Conservation (phyloP, 805 yeast genomes). For the Candida xiaguanensis region DNA sequence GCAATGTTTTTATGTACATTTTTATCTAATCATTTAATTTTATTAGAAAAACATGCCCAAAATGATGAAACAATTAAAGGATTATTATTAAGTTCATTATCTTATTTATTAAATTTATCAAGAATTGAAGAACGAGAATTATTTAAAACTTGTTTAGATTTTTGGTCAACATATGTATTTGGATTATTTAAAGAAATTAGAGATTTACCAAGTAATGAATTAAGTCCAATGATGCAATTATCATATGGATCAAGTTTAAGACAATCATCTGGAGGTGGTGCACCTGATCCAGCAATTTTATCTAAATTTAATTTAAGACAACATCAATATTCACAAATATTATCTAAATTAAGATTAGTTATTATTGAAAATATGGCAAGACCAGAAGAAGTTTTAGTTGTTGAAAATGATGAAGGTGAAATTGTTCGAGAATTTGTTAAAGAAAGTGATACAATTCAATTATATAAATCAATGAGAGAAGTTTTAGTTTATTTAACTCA, state of each 20-base stretch:
- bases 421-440: constrained; percentile 96
- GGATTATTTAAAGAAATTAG: constrained; percentile 84
- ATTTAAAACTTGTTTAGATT: constrained; percentile 92
- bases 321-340: constrained; percentile 73
- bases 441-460: constrained; percentile 94
- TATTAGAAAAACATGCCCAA: constrained; percentile 56
- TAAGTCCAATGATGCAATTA: constrained; percentile 75
- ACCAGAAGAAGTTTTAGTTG: constrained; percentile 96
- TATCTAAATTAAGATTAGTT: constrained; percentile 84
- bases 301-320: constrained; percentile 81
- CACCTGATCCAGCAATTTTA: constrained; percentile 76
- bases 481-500: constrained; percentile 93
- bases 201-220: constrained; percentile 65
- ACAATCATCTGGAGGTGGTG: constrained; percentile 61
- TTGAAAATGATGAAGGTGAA: constrained; percentile 98
- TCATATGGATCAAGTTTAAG: constrained; percentile 39
- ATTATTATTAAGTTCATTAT: constrained; percentile 67
- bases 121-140: constrained; percentile 93
- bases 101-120: constrained; percentile 78
- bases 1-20: constrained; percentile 91
- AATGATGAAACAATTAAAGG: constrained; percentile 39
- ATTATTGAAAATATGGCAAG: constrained; percentile 96
- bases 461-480: constrained; percentile 94
- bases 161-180: constrained; percentile 86
- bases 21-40: constrained; percentile 64